A percentile compares a stretch with the other conserved stretches of the same genome.
Evolutionary conservation across 345 rosid genomes (phyloP).

Genomic region (Citrus unshiu): DNA sequence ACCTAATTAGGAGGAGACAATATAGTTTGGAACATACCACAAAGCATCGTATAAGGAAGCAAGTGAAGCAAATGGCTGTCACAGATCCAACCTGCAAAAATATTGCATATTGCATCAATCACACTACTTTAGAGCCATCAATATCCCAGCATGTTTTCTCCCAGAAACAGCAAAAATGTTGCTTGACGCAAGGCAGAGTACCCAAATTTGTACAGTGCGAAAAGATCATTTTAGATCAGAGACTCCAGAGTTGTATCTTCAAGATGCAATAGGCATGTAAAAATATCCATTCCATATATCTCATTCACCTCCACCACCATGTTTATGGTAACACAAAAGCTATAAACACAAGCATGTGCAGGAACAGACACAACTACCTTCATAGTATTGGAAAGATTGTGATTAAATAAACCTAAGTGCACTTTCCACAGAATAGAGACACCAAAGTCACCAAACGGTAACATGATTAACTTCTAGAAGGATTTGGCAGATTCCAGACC

Average conservation of each 20-base stretch:
- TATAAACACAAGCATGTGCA: neutral
- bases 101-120: constrained; percentile 12
- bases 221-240: neutral
- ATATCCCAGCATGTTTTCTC: neutral
- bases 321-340: neutral
- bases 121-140: neutral
- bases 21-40: constrained; percentile 57
- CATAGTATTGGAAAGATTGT: neutral
- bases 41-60: constrained; percentile 89
- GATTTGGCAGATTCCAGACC: neutral
- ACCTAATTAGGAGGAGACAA: neutral
- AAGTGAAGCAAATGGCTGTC: constrained; percentile 93
- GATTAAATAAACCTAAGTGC: no score
- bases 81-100: constrained; percentile 89
- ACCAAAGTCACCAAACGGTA: neutral
- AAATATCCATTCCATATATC: neutral
- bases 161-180: neutral
- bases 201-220: neutral
- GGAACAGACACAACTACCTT: neutral
- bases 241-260: neutral
- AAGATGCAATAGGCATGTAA: neutral
- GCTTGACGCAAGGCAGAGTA: neutral
- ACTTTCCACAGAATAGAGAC: neutral
- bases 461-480: neutral
- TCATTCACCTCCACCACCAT: neutral